Base-by-base conservation (phyloP, 768 basidiomycete genomes). In the Kwoniella botswanensis region DNA sequence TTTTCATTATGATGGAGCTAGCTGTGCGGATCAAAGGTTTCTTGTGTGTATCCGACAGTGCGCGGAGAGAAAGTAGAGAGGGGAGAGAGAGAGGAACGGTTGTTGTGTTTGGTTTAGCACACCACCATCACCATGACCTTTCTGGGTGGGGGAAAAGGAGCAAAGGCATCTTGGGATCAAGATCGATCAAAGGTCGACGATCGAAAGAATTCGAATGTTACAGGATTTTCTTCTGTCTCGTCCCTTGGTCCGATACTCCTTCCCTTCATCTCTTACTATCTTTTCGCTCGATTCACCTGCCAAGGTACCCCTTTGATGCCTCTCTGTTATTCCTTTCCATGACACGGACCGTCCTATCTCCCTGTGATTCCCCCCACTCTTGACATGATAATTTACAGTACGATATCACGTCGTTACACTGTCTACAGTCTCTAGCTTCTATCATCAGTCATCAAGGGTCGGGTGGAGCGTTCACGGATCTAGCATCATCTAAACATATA, bases 331-430 rank as follows among this genome's bases (percentile, higher is more conserved):
- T 41, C 57, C 57, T 58, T 58, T 58, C 26, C 57, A 61, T 42
- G 7, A 35, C 59, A 61, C 59, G 42, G 59, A 43, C 59, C 59
- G 35, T 42, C 21, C 41, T 22, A 61, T 43, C 59, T 44, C 59
- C 59, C 26, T 61, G 15, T 26, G 17, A 42, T 61, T 43, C 41
- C 59, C 24, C 59, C 59, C 59, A 61, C 59, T 58, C n/a, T 58
- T 7, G 46, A 50, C 46, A 50, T 50, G 18, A 15, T 2, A 50
- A 50, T 26, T 26, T 4, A 26, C 26, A 26, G 26, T 18, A 50
- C 10, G 46, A 6, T 15, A 6, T 50, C 46, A 50, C 46, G 35
- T 35, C 18, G 46, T 50, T 18, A 50, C 54, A 58, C 26, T 58
- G 4, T 29, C 12, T 13, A 4, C n/a, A 26, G 21, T 26, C 35